Evolutionary conservation across 257 asterid species (phyloP).

Genomic region (Penstemon davidsonii): DNA sequence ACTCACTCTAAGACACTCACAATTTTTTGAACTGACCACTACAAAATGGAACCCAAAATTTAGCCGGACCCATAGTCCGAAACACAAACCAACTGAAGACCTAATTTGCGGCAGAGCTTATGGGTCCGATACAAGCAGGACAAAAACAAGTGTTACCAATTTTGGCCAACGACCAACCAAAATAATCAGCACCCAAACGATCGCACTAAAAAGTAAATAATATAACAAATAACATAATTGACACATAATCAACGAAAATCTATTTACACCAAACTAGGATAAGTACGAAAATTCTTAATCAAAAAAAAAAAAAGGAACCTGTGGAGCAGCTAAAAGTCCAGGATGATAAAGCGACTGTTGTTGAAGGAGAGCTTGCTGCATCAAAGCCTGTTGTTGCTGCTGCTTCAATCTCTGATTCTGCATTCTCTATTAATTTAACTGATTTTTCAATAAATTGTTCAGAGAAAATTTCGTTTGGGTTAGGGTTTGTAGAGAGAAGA

Average conservation of each 20-base stretch:
- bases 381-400: constrained; percentile 86
- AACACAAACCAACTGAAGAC: too few species aligned
- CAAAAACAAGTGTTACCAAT: too few species aligned
- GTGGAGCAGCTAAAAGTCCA: constrained; percentile 90
- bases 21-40: too few species aligned
- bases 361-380: constrained; percentile 95
- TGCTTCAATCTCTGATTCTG: constrained; percentile 84
- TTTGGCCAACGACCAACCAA: too few species aligned
- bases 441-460: constrained; percentile 31
- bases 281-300: neutral
- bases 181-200: too few species aligned
- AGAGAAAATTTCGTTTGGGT: constrained; percentile 12
- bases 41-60: too few species aligned
- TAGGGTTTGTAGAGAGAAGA: constrained; percentile 52
- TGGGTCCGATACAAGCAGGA: too few species aligned
- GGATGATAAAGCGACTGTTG: constrained; percentile 91
- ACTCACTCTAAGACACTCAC: too few species aligned
- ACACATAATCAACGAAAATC: constrained; percentile 8
- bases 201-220: neutral
- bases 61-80: too few species aligned
- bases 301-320: constrained; percentile 41
- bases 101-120: too few species aligned
- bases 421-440: constrained; percentile 42
- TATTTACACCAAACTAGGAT: neutral
- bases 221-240: neutral